phyloP scores from a whole-genome alignment of 2,329 filamentous ascomycete genomes.

The Fusarium nematophilum region DNA sequence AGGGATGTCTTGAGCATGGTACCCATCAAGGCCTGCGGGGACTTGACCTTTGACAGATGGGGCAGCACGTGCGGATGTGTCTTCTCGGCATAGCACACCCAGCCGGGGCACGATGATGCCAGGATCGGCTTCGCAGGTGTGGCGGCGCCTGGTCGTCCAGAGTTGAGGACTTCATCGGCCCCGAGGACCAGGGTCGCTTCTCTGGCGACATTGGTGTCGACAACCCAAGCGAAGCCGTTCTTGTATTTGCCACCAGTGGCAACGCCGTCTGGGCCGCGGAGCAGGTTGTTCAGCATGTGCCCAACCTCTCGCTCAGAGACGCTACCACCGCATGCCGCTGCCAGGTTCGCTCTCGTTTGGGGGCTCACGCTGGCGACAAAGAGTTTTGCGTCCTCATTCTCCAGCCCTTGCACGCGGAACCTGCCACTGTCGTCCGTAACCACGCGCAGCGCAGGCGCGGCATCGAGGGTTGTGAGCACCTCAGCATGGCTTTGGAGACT shows the following conservation, averaged over 20 bases:
- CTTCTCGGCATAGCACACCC: conserved; percentile 99
- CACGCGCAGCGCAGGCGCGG: conserved; percentile 63
- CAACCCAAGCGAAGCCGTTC: conserved; percentile 87
- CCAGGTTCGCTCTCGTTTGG: conserved; percentile 88
- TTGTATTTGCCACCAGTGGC: conserved; percentile 75
- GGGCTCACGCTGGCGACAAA: conserved; percentile 95
- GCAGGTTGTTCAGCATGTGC: conserved; percentile 83
- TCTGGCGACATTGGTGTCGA: conserved; percentile 87
- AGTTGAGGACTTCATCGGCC: conserved; percentile 73
- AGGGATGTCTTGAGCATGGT: conserved; percentile 90
- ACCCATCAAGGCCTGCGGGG: conserved; percentile 90
- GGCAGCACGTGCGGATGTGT: conserved; percentile 94
- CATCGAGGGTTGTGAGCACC: conserved; percentile 84
- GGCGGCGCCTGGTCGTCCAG: conserved; percentile 33
- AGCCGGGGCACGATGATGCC: conserved; percentile 92
- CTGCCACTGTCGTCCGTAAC: conserved; percentile 47
- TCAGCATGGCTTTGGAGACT: conserved; percentile 94
- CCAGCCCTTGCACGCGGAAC: conserved; percentile 61
- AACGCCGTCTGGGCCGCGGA: conserved; percentile 75
- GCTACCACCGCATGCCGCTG: conserved; percentile 80
- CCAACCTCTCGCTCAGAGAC: conserved; percentile 80
- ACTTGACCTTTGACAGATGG: conserved; percentile 91
- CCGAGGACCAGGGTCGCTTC: conserved; percentile 86
- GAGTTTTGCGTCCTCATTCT: conserved; percentile 73
- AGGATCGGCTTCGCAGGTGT: conserved; percentile 70